Conservation (phyloP, 2,329 filamentous ascomycete genomes). For the Fusarium sp. region DNA sequence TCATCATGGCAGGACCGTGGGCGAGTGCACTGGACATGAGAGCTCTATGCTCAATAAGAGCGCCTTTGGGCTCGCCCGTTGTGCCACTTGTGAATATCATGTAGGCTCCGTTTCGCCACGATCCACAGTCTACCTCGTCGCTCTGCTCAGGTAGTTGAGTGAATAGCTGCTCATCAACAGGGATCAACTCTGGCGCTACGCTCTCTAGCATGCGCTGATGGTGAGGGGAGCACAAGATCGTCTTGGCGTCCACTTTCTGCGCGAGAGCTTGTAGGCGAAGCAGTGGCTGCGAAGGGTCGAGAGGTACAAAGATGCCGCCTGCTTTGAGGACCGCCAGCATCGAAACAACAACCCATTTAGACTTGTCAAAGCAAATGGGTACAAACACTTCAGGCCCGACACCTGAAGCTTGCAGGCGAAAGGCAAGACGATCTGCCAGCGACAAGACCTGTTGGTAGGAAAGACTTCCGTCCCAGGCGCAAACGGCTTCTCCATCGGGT, state of each 20-base stretch:
- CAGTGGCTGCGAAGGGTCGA: conserved; percentile 36
- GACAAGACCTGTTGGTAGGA: conserved; percentile 53
- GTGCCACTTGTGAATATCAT: conserved; percentile 38
- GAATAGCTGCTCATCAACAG: conserved; percentile 29
- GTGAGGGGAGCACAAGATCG: conserved; percentile 33
- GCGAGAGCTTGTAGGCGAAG: conserved; percentile 20
- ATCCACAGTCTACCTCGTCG: background rate
- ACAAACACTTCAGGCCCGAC: conserved; percentile 43
- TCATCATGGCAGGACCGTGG: conserved; percentile 36
- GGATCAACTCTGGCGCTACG: conserved; percentile 24
- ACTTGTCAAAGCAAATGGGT: conserved; percentile 44
- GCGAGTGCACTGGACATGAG: conserved; percentile 27
- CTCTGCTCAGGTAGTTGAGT: background rate
- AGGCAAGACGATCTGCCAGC: conserved; percentile 50
- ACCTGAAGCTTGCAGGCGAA: conserved; percentile 8
- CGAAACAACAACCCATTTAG: conserved; percentile 41
- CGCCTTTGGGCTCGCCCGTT: conserved; percentile 33
- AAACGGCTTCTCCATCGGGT: conserved; percentile 50
- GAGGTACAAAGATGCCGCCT: conserved; percentile 37
- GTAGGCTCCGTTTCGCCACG: conserved; percentile 29
- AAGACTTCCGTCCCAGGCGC: conserved; percentile 56
- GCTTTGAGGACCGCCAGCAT: conserved; percentile 43
- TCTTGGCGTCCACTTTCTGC: conserved; percentile 27
- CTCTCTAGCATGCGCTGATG: conserved; percentile 22
- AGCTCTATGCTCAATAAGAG: conserved; percentile 33